phyloP scores from a whole-genome alignment of 345 rosid species.

The Microthlaspi erraticum region DNA sequence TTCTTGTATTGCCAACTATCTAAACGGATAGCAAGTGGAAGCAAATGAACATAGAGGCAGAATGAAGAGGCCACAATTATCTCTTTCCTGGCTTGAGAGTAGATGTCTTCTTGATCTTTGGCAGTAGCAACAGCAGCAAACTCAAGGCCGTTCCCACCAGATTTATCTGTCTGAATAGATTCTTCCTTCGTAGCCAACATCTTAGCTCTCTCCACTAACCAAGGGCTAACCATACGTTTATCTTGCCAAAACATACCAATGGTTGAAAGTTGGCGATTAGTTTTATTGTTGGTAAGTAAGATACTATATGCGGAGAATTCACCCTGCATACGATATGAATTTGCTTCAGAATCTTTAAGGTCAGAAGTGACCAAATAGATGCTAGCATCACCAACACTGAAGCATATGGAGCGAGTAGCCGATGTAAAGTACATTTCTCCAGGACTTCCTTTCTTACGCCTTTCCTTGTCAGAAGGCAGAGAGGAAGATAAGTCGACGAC shows the following conservation, averaged over 20 bases:
- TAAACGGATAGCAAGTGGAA: slow-evolving; percentile 52
- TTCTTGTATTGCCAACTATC: slow-evolving; percentile 55
- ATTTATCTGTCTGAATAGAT: slow-evolving; percentile 53
- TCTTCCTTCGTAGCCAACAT: slow-evolving; percentile 66
- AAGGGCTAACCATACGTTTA: slow-evolving; percentile 59
- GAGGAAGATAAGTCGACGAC: slow-evolving; percentile 67
- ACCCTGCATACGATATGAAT: slow-evolving; percentile 39
- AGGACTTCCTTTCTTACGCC: slow-evolving; percentile 45
- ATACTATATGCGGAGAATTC: slow-evolving; percentile 59
- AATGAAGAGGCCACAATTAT: slow-evolving; percentile 68
- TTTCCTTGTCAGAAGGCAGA: slow-evolving; percentile 44
- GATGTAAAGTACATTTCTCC: slow-evolving; percentile 51
- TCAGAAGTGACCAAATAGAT: slow-evolving; percentile 63
- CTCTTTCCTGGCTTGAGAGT: slow-evolving; percentile 61
- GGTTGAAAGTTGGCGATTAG: slow-evolving; percentile 53
- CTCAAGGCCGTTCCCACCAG: slow-evolving; percentile 60
- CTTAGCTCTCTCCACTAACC: slow-evolving; percentile 81
- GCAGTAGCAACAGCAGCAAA: slow-evolving; percentile 68
- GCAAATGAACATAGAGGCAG: slow-evolving; percentile 64
- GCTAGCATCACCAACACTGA: slow-evolving; percentile 60
- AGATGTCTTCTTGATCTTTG: slow-evolving; percentile 59
- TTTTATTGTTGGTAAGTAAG: slow-evolving; percentile 54
- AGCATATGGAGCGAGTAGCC: slow-evolving; percentile 55
- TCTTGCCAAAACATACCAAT: slow-evolving; percentile 86
- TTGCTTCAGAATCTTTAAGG: slow-evolving; percentile 44